Evolutionary conservation across 164 flowering plant genomes (phyloP).

Genomic region (Tetracentron sinense): DNA sequence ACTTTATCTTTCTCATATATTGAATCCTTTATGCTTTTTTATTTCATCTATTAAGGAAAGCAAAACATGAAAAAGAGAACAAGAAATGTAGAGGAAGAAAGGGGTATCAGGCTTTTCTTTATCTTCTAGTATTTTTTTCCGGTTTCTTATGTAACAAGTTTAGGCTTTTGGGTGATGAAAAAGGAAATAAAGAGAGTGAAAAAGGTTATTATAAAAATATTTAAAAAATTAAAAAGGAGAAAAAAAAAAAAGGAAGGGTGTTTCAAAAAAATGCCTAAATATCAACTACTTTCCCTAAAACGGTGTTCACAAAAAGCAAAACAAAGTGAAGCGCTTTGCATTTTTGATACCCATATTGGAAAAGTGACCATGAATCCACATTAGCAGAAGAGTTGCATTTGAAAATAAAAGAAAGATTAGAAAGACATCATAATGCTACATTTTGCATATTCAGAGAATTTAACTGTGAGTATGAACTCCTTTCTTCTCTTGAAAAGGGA

Average conservation of each 20-base stretch:
- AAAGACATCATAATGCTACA: background rate
- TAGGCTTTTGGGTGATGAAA: background rate
- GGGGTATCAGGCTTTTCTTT: constrained; percentile 15
- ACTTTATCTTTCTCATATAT: constrained; percentile 2
- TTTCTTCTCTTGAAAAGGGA: too few relatives aligned
- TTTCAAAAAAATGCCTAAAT: constrained; percentile 1
- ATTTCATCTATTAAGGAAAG: constrained; percentile 9
- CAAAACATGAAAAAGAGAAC: constrained; percentile 2
- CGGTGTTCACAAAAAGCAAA: constrained; percentile 5
- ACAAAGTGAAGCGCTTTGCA: constrained; percentile 6
- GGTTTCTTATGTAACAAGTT: constrained; percentile 17
- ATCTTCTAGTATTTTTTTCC: background rate
- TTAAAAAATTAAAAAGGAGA: too few relatives aligned
- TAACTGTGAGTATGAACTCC: too few relatives aligned
- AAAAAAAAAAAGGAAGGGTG: background rate
- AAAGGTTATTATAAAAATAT: too few relatives aligned
- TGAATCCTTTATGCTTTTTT: background rate
- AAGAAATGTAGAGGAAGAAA: constrained; percentile 12
- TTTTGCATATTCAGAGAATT: too few relatives aligned
- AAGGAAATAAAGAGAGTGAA: background rate
- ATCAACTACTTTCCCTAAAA: constrained; percentile 9
- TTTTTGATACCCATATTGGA: background rate
- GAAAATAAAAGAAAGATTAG: background rate
- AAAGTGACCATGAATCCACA: constrained; percentile 7
- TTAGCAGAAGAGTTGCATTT: background rate